Conservation (phyloP, 768 basidiomycete species). For the Flagelloscypha sp. region DNA sequence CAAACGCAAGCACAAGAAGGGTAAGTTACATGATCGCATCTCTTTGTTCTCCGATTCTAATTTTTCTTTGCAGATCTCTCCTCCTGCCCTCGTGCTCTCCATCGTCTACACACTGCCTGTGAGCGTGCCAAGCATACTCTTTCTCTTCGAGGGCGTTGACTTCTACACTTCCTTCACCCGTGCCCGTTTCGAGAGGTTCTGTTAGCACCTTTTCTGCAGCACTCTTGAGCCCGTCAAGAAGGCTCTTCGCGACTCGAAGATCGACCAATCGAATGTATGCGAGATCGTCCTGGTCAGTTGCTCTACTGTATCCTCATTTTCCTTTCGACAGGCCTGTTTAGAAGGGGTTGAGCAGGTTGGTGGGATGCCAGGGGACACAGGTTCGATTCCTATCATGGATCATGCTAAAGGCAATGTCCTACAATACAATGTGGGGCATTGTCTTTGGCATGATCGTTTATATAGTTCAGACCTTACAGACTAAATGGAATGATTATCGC, state of each 20-base stretch:
- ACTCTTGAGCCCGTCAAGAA: constrained; percentile 96
- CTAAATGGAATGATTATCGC: too few relatives aligned
- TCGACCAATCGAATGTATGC: constrained; percentile 91
- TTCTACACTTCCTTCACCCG: constrained; percentile 98
- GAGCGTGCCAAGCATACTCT: constrained; percentile 98
- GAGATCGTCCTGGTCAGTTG: constrained; percentile 98
- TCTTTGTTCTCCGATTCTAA: constrained; percentile 8
- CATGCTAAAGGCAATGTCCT: too few relatives aligned
- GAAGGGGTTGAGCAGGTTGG: too few relatives aligned
- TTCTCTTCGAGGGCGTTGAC: constrained; percentile 91
- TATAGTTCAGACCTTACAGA: too few relatives aligned
- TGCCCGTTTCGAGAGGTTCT: constrained; percentile 94
- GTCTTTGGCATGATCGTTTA: too few relatives aligned
- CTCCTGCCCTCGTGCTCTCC: constrained; percentile 87
- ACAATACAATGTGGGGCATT: too few relatives aligned
- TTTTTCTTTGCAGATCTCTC: constrained; percentile 55
- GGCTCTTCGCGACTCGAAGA: constrained; percentile 96
- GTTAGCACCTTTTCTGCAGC: constrained; percentile 89
- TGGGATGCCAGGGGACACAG: too few relatives aligned
- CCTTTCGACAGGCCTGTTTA: too few relatives aligned
- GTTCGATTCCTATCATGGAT: too few relatives aligned
- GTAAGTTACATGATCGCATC: constrained; percentile 24
- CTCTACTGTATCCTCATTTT: constrained; percentile 96
- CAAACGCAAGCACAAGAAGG: constrained; percentile 97
- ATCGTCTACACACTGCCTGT: constrained; percentile 95